Evolutionary conservation across 176 grass and related monocot species (phyloP).

Genomic region (Bromus sterilis): DNA sequence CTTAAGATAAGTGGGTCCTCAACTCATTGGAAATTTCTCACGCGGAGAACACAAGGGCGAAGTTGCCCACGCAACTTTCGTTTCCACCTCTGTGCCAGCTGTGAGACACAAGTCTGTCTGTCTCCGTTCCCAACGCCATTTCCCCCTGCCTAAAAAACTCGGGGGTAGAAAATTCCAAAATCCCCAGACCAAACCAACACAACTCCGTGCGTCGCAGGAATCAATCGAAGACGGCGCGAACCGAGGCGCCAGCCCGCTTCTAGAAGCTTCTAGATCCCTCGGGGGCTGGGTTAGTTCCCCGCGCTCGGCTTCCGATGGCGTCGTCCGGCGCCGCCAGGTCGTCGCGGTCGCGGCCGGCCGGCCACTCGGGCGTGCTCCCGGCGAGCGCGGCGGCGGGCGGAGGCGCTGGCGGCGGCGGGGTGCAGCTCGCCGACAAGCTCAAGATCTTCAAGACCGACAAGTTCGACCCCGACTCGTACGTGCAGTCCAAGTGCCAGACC

Average conservation of each 20-base stretch:
- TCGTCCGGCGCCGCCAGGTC: conserved; percentile 60
- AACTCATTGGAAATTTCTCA: no score
- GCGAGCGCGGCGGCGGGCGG: conserved; percentile 6
- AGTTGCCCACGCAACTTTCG: no score
- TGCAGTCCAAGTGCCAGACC: conserved; percentile 90
- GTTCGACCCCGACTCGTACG: conserved; percentile 93
- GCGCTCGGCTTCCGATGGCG: conserved; percentile 11
- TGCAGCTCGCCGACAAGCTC: conserved; percentile 81
- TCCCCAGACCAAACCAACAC: neutral
- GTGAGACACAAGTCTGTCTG: no score
- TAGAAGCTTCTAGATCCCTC: conserved; percentile 8
- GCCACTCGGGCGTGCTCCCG: conserved; percentile 50
- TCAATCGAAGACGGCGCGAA: neutral
- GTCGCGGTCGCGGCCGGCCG: conserved; percentile 60
- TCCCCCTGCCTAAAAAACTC: neutral
- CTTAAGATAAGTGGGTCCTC: no score
- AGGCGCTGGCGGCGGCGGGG: conserved; percentile 26
- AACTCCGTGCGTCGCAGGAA: neutral
- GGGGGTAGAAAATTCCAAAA: neutral
- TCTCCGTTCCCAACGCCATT: neutral
- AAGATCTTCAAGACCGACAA: conserved; percentile 99
- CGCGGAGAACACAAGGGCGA: no score
- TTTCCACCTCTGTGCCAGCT: no score
- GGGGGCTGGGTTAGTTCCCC: neutral
- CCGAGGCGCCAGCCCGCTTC: neutral